Evolutionary conservation across 441 rosid species (phyloP).

Genomic region (Geranium incanum): DNA sequence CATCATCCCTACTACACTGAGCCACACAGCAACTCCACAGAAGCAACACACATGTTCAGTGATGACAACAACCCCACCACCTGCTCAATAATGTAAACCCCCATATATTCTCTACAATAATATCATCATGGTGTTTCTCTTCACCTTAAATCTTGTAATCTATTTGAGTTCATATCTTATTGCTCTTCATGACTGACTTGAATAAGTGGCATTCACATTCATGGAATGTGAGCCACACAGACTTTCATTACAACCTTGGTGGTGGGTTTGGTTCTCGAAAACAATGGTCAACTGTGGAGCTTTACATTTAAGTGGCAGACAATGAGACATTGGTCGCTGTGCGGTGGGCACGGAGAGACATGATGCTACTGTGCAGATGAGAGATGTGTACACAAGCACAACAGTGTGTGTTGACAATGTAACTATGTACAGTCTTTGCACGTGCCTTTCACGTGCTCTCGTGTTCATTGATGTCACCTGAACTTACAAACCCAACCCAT

Average conservation of each 20-base stretch:
- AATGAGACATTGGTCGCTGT: background rate
- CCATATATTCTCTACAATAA: too few species aligned
- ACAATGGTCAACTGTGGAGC: background rate
- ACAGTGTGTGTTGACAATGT: background rate
- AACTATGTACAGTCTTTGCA: background rate
- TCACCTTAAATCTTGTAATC: too few species aligned
- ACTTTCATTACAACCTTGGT: background rate
- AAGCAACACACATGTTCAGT: constrained; percentile 31
- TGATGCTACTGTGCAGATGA: background rate
- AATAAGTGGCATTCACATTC: too few species aligned
- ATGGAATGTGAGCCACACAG: background rate
- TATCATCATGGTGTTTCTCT: too few species aligned
- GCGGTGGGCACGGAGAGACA: background rate
- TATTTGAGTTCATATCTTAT: too few species aligned
- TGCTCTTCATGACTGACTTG: too few species aligned
- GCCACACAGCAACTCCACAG: too few species aligned
- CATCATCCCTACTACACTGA: constrained; percentile 19
- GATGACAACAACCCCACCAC: constrained; percentile 38
- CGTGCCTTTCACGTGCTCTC: constrained; percentile 4
- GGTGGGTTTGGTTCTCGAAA: background rate
- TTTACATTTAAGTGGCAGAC: background rate
- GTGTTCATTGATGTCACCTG: constrained; percentile 8
- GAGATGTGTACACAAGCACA: background rate
- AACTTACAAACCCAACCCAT: too few species aligned
- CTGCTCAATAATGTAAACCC: constrained; percentile 47